Evolutionary conservation across 164 flowering plant species (phyloP).

Genomic region (Sedum album): DNA sequence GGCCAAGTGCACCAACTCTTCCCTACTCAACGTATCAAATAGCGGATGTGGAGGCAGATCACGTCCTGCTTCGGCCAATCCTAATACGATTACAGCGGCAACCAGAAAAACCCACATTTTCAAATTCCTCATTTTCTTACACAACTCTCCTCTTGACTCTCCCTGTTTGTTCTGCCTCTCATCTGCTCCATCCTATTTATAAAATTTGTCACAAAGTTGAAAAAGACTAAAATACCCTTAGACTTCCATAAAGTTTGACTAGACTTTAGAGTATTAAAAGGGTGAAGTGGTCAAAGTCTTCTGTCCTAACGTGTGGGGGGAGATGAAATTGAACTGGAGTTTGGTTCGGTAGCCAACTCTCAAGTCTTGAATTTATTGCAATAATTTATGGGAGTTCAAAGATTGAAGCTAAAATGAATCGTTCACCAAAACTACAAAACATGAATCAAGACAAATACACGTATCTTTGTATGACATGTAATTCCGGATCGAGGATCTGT

Average conservation of each 20-base stretch:
- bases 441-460: not conserved
- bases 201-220: not conserved
- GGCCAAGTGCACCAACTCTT: conserved; percentile 42
- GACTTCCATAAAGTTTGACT: not conserved
- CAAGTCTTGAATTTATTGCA: not conserved
- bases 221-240: not conserved
- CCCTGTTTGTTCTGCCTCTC: not conserved
- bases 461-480: not conserved
- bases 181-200: not conserved
- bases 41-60: conserved; percentile 10
- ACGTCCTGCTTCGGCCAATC: conserved; percentile 10
- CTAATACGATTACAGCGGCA: not conserved
- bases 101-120: not conserved
- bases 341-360: not conserved
- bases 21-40: conserved; percentile 24
- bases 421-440: not conserved
- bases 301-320: not conserved
- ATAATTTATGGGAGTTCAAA: not conserved
- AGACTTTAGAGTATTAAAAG: not conserved
- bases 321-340: not conserved
- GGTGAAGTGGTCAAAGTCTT: not conserved
- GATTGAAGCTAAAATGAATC: not conserved
- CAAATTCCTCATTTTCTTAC: not conserved
- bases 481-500: not conserved
- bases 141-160: not conserved